Base-by-base conservation (phyloP, 768 basidiomycete genomes). In the Termitomyces sp. region DNA sequence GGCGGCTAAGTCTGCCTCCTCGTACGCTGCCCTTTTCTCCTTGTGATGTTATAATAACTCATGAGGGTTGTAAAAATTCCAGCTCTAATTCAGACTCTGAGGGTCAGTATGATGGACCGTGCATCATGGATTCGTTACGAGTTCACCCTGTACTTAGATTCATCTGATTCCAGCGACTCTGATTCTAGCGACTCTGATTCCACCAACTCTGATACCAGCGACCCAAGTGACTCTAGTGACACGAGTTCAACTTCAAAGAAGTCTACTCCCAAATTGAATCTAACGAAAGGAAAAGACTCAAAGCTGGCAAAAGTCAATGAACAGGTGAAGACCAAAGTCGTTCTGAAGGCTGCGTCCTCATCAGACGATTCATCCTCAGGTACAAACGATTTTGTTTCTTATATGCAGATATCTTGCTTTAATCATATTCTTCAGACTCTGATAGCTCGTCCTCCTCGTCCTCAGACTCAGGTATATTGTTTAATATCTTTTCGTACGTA, bases 141-240 rank as follows among this genome's bases (percentile, higher is more conserved):
- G 52, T n/a, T 43, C 16, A 44, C n/a, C 21, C 39, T 30, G 32
- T 37, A 23, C 34, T 14, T 12, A 63, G 54, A 54, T 41, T 55
- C 44, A 16, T 57, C 51, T 3, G 53, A 63, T 25, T 55, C 54
- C 25, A 64, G 58, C 59, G 67, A 58, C 21, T 64, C 63, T 27
- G 55, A 63, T 45, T 73, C 73, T 1, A 68, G 64, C 25, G 54
- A 59, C n/a, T 4, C 19, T 23, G 34, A 50, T 21, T 52, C 58
- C n/a, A 72, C 70, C 10, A 73, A 74, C 28, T 73, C 67, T 2
- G 58, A n/a, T n/a, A n/a, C n/a, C 28, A 28, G 54, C 46, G 56
- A 54, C 42, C 61, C 66, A 21, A 63, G 59, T 60, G 67, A 64
- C 55, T 73, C 73, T 8, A 67, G 25, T 14, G 50, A 63, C 25